Evolutionary conservation across 306 rosid species (phyloP).

Genomic region (Carpinus fangiana): DNA sequence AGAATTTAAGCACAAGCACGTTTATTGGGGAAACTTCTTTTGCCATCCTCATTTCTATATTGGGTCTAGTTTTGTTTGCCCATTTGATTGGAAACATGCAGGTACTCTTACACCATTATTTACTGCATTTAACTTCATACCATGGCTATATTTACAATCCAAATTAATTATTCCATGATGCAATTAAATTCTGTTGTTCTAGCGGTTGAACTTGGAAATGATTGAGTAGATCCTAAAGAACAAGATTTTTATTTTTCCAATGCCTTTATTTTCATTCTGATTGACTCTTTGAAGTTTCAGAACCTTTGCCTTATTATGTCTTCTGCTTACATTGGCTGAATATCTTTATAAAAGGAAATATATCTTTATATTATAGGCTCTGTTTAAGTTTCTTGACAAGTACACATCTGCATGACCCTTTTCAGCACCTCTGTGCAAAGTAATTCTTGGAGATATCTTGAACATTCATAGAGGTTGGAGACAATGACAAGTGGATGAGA

Average conservation of each 20-base stretch:
- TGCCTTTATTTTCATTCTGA: constrained; percentile 3
- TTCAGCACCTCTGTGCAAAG: constrained; percentile 1
- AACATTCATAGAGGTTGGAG: neutral
- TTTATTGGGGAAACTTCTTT: constrained; percentile 77
- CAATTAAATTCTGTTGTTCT: constrained; percentile 3
- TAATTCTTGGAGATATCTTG: neutral
- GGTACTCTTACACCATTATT: constrained; percentile 38
- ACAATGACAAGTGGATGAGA: too few species aligned
- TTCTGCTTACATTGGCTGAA: neutral
- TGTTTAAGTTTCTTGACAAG: neutral
- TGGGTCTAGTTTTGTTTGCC: constrained; percentile 87
- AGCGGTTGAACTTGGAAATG: neutral
- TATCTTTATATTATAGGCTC: neutral
- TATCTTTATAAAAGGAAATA: neutral
- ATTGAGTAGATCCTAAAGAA: neutral
- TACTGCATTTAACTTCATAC: neutral
- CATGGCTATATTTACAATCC: neutral
- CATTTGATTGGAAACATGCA: constrained; percentile 98
- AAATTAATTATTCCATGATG: neutral
- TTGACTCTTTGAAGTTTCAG: neutral
- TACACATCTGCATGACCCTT: too few species aligned
- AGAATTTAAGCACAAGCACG: constrained; percentile 63
- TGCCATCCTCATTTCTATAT: constrained; percentile 72
- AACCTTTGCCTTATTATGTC: neutral
- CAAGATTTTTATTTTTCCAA: neutral